phyloP scores from a whole-genome alignment of 1,139 yeast species.

The Kodamaea ohmeri region DNA sequence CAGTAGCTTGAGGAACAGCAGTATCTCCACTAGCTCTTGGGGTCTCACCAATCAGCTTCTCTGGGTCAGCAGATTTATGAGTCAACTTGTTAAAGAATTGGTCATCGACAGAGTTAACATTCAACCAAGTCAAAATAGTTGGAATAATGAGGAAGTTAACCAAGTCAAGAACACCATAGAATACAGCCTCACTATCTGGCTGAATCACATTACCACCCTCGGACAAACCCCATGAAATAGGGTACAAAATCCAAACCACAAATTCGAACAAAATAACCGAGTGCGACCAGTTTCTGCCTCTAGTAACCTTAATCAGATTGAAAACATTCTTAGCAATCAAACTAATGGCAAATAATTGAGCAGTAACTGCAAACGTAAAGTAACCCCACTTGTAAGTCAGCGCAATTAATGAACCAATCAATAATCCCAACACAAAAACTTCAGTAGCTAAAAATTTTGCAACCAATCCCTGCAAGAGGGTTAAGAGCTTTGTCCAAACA shows the following conservation, averaged over 20 bases:
- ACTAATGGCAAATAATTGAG: conserved; percentile 36
- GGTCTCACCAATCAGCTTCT: conserved; percentile 24
- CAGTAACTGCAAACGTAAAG: conserved; percentile 41
- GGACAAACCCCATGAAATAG: conserved; percentile 59
- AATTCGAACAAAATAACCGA: conserved; percentile 31
- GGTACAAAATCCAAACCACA: conserved; percentile 49
- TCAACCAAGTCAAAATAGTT: conserved; percentile 31
- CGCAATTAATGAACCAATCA: conserved; percentile 52
- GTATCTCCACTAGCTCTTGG: conserved; percentile 22
- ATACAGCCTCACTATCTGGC: conserved; percentile 65
- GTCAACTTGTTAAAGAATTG: conserved; percentile 24
- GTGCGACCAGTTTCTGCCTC: conserved; percentile 18
- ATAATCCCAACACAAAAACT: conserved; percentile 50
- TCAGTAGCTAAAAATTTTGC: conserved; percentile 43
- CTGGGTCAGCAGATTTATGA: conserved; percentile 12
- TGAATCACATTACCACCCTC: conserved; percentile 69
- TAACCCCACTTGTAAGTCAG: conserved; percentile 70
- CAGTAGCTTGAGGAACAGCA: conserved; percentile 14
- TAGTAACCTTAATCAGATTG: conserved; percentile 14
- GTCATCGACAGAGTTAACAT: conserved; percentile 30
- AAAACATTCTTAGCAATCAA: conserved; percentile 22
- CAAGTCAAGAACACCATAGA: conserved; percentile 61
- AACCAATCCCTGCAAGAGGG: conserved; percentile 24
- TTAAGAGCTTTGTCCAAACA: conserved; percentile 24
- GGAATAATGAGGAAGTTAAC: conserved; percentile 46